Base-by-base conservation (phyloP, 129 eudicot species). In the Ambrosia artemisiifolia region DNA sequence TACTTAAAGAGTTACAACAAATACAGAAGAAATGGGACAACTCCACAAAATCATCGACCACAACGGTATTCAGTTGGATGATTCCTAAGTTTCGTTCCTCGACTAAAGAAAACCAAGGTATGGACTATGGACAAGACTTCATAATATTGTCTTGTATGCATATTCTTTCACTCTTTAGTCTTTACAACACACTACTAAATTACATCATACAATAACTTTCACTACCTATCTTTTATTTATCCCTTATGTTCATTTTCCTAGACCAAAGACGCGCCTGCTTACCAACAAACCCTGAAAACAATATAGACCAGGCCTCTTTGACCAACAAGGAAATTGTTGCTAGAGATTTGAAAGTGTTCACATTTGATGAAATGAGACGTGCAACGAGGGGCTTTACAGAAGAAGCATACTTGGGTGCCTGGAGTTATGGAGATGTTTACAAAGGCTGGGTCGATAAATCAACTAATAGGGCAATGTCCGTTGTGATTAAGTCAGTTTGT, bases 391-490 rank as follows among this genome's bases (percentile, higher is more conserved):
- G 61, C 61, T 76, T 76, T 51, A 33, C 8, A 67, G 13, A n/a
- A n/a, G 70, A 14, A 16, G 7, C 46, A 68, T 5, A 7, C 40
- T 18, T 24, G 16, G 54, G 51, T n/a, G 33, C n/a, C 20, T 49
- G 53, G 46, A 68, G 50, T 6, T 34, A 38, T 56, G 63, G 6
- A 46, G 59, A 17, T 8, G 69, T 57, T 28, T 67, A 11, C 62
- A 43, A 30, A 67, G 80, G 74, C 20, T 76, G 62, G 74, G 50
- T 67, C 7, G 74, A 67, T 43, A 38, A 42, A 63, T 40, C 43
- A 69, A 75, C 80, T 38, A 50, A 60, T 13, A 17, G 2, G 3
- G 62, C 74, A 55, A 40, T 66, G 49, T 20, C 74, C 7, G 47
- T 76, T 28, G 61, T 56, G 12, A 17, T 76, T 49, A 63, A 74